Evolutionary conservation across 2,329 filamentous ascomycete genomes (phyloP), one percentile per base, ranked within the genome.

Genomic region (Talaromyces sp.): DNA sequence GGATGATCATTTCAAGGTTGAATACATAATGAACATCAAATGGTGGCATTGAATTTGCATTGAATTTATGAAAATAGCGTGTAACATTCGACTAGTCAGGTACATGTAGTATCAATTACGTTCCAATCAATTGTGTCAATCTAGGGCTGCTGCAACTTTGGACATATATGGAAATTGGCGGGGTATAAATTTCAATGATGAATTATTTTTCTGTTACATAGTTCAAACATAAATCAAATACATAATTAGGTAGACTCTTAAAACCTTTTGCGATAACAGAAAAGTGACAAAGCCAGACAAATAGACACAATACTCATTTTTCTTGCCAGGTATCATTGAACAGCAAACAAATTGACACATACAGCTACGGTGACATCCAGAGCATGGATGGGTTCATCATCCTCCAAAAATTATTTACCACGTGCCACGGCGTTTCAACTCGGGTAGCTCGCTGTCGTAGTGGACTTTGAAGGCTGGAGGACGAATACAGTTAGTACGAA

Each of bases 381-480:
- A 12, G 7, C 44, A 14, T 23, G 2, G 44, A 14, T 23, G 2
- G 44, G 9, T 47, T 47, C 2, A 40, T 40, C 36, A 40, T 7
- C 36, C 16, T 31, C 14, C 12, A n/a, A 57, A 23, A n/a, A 18
- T 10, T 34, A 52, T 31, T 36, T 58, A 58, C 56, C 56, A 58
- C 4, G 56, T 58, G 5, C 56, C 56, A 28, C 56, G 56, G 27
- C 57, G 23, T 34, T 60, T 60, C 34, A 60, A 62, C 8, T 60
- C 61, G 4, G 70, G 72, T 30, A 73, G 65, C 44, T 72, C 70
- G n/a, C 76, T 75, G 53, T 79, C 76, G 64, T 73, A 80, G 64
- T 80, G 77, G 4, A 80, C 70, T 68, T 79, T 79, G 67, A 79
- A 75, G n/a, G 75, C 75, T 77, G 55, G 8, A 34, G 55, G 5